Base-by-base conservation (phyloP, 78 protist species). In the Dictyostelium firmibasis region DNA sequence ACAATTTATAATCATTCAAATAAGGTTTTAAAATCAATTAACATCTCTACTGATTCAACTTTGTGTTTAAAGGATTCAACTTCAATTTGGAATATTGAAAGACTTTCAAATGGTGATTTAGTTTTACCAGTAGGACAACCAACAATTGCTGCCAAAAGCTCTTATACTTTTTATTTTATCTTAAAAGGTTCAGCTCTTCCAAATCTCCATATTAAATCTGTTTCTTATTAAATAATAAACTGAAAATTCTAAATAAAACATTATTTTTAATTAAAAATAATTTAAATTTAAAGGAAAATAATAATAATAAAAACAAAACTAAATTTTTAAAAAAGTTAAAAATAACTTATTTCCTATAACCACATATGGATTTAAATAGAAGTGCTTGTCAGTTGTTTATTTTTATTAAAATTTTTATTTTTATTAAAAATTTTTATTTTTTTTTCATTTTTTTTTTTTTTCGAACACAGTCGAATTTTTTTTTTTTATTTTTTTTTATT, bases 11-110 rank as follows among this genome's bases (percentile, higher is more conserved):
- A 85, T 36, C 62, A 85, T 35, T 4, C 14, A 8, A 29, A 31
- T 23, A 57, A 72, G 53, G 57, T 35, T 7, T 44, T 85, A 13
- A 75, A 44, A 44, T 10, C 77, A 23, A 31, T 85, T 33, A 33
- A 20, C 11, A 86, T 72, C 41, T 47, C 43, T 11, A 85, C 92
- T 74, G 92, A 85, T 75, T 20, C 27, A 47, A 53, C 92, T 7
- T 53, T 41, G 3, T 23, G 23, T 23, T n/a, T 74, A 29, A 72
- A 57, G 29, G 92, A 85, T n/a, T 4, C 29, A 11, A 53, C 31
- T 33, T 53, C 84, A 31, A 44, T 85, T 35, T 85, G 92, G 92
- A 85, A 85, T 50, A 43, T 85, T 60, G 38, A 47, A 5, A 74
- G 64, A 76, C 11, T 74, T 8, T 23, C 35, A n/a, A 83, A 83